Conservation (phyloP, 202 grass and related monocot genomes). For the Panicum hallii region DNA sequence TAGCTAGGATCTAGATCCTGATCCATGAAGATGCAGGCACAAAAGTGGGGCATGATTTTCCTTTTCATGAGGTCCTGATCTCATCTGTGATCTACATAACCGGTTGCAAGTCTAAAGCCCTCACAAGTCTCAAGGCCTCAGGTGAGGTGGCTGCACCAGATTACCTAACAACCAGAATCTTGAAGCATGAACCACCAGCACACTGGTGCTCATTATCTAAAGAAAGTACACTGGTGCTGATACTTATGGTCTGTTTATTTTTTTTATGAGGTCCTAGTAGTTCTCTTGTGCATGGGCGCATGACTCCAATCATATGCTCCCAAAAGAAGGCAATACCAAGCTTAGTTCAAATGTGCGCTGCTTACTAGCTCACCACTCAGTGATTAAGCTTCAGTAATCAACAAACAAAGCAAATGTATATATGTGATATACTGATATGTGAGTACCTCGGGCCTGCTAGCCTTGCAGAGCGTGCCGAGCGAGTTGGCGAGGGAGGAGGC, state of each 20-base stretch:
- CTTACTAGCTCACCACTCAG: not conserved
- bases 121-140: not conserved
- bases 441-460: conserved; percentile 80
- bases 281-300: conserved; percentile 22
- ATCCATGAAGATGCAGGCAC: conserved; percentile 24
- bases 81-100: conserved; percentile 7
- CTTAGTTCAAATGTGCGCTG: not conserved
- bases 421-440: not conserved
- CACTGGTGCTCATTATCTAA: not conserved
- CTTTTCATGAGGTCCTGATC: conserved; percentile 48
- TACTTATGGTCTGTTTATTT: not conserved
- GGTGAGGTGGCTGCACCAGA: not conserved
- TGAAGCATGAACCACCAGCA: conserved; percentile 22
- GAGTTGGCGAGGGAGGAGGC: conserved; percentile 66
- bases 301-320: conserved; percentile 38
- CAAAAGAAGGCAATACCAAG: conserved; percentile 31
- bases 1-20: conserved; percentile 49
- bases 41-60: conserved; percentile 42
- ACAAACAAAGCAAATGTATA: not conserved
- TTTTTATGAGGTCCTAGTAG: conserved; percentile 15
- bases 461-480: conserved; percentile 89
- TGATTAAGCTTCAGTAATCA: not conserved
- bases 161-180: conserved; percentile 30
- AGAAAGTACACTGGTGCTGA: not conserved
- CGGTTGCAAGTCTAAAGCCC: conserved; percentile 2